These are phyloP conservation scores for Pseudozyma pruni DNA, from an alignment of 1,284 basidiomycete genomes.

Conservation along the genomic window DNA sequence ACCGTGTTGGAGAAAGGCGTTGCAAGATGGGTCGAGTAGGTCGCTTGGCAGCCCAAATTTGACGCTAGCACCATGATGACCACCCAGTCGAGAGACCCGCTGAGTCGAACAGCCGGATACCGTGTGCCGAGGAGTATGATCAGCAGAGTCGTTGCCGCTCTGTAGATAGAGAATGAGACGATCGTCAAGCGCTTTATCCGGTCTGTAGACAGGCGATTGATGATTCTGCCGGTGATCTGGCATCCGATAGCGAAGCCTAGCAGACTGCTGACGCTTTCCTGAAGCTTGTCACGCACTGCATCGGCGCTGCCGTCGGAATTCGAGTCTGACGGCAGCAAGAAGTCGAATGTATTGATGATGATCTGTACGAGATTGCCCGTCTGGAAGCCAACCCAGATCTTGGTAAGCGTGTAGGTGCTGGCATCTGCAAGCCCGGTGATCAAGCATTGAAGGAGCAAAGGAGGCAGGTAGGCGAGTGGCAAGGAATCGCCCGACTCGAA, in stretches of 20 bases:
- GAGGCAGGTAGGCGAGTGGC: slow-evolving; percentile 22
- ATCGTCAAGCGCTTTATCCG: slow-evolving; percentile 20
- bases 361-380: slow-evolving; percentile 49
- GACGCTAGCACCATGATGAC: slow-evolving; percentile 33
- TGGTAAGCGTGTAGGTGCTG: slow-evolving; percentile 25
- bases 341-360: slow-evolving; percentile 36
- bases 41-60: slow-evolving; percentile 33
- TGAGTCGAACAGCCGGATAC: slow-evolving; percentile 14
- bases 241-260: slow-evolving; percentile 33
- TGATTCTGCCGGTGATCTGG: slow-evolving; percentile 25
- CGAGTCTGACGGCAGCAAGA: slow-evolving; percentile 22
- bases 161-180: slow-evolving; percentile 13
- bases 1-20: slow-evolving; percentile 48
- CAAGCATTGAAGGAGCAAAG: slow-evolving; percentile 40
- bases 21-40: slow-evolving; percentile 30
- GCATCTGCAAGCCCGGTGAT: slow-evolving; percentile 45
- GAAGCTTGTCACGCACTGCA: slow-evolving; percentile 11
- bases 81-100: slow-evolving; percentile 25
- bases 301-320: slow-evolving; percentile 6
- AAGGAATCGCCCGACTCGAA: slow-evolving; percentile 11
- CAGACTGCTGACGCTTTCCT: slow-evolving; percentile 20
- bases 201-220: slow-evolving; percentile 17
- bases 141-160: slow-evolving; percentile 17
- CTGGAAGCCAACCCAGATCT: slow-evolving; percentile 50
- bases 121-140: slow-evolving; percentile 16